phyloP scores from a whole-genome alignment of 768 basidiomycete species.

The Trametes cubensis region DNA sequence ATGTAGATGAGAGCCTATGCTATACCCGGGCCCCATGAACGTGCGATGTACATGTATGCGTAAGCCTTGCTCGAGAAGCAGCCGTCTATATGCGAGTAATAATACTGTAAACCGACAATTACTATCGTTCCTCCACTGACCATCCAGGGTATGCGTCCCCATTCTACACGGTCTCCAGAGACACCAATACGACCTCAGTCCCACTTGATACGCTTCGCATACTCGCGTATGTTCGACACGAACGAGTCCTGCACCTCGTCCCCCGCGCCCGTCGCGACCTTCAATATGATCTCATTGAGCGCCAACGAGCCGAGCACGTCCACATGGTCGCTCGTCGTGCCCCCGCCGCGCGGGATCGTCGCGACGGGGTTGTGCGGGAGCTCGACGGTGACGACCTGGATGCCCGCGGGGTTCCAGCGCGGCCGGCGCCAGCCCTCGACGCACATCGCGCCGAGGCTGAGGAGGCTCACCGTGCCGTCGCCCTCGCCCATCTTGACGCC shows the following conservation, averaged over 20 bases:
- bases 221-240: constrained; percentile 79
- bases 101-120: too few relatives aligned
- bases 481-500: constrained; percentile 95
- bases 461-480: constrained; percentile 87
- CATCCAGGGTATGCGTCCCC: too few relatives aligned
- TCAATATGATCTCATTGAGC: constrained; percentile 88
- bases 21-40: too few relatives aligned
- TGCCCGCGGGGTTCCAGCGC: constrained; percentile 91
- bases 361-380: constrained; percentile 77
- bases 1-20: too few relatives aligned
- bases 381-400: constrained; percentile 86
- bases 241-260: constrained; percentile 69
- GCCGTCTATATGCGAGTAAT: too few relatives aligned
- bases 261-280: constrained; percentile 84
- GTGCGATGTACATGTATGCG: too few relatives aligned
- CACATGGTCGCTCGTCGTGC: constrained; percentile 89
- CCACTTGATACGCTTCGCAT: constrained; percentile 76
- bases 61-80: too few relatives aligned
- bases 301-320: constrained; percentile 69
- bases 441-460: constrained; percentile 95
- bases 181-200: constrained; percentile 39
- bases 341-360: constrained; percentile 83
- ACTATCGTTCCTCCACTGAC: too few relatives aligned
- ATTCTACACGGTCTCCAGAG: too few relatives aligned
- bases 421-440: constrained; percentile 90